phyloP scores from a whole-genome alignment of 2,329 filamentous ascomycete species.

The Neonectria ditissima region DNA sequence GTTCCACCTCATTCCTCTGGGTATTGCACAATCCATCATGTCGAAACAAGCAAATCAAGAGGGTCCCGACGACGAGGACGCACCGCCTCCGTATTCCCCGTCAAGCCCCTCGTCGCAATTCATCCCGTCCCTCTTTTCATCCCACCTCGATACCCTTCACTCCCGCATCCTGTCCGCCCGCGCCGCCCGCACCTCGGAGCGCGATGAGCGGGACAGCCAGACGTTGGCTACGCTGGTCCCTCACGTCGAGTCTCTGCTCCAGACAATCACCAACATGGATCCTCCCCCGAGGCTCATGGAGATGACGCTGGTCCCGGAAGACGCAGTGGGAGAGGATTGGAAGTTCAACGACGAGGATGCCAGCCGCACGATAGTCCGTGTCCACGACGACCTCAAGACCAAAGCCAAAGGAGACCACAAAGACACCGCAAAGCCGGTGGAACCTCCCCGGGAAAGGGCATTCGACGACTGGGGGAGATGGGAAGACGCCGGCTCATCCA shows the following conservation, averaged over 20 bases:
- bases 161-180: slow-evolving; percentile 52
- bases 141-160: slow-evolving; percentile 53
- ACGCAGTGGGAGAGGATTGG: slow-evolving; percentile 54
- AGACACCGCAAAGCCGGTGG: slow-evolving; percentile 3
- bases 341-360: slow-evolving; percentile 50
- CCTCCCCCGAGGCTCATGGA: slow-evolving; percentile 52
- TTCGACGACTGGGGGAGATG: slow-evolving; percentile 63
- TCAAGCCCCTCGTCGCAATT: slow-evolving; percentile 31
- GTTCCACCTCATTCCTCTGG: not conserved
- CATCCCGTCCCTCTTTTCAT: slow-evolving; percentile 47
- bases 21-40: slow-evolving; percentile 6
- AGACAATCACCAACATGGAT: slow-evolving; percentile 50
- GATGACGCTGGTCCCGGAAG: slow-evolving; percentile 59
- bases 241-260: slow-evolving; percentile 56
- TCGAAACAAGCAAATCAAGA: slow-evolving; percentile 10
- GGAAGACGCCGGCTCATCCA: slow-evolving; percentile 38
- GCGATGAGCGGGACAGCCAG: slow-evolving; percentile 53
- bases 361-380: slow-evolving; percentile 47
- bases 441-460: slow-evolving; percentile 31
- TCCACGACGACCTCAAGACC: slow-evolving; percentile 37
- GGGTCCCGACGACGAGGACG: slow-evolving; percentile 28
- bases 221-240: slow-evolving; percentile 55
- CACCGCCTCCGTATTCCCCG: slow-evolving; percentile 43
- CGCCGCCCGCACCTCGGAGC: slow-evolving; percentile 48
- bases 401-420: slow-evolving; percentile 27